Evolutionary conservation across 257 asterid genomes (phyloP).

Genomic region (Rubia yunnanensis): DNA sequence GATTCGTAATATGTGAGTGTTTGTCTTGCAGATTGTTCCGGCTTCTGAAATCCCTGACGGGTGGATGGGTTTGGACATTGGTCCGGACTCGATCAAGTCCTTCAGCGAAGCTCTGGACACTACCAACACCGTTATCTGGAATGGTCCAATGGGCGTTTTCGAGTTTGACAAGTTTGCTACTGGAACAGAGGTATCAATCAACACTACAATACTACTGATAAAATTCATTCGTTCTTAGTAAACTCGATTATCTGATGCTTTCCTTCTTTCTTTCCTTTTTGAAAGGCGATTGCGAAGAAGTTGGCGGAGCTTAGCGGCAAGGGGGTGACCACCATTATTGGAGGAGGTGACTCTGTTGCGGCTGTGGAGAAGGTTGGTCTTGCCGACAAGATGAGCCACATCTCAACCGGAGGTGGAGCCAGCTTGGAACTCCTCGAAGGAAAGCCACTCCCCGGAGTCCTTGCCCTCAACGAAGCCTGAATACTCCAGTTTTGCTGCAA

Average conservation of each 20-base stretch:
- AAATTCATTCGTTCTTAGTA: not conserved
- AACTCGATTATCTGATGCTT: not conserved
- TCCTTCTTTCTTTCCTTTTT: not conserved
- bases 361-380: conserved; percentile 92
- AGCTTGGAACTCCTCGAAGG: conserved; percentile 95
- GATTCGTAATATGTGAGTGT: not conserved
- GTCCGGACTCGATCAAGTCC: conserved; percentile 65
- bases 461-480: conserved; percentile 69
- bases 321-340: conserved; percentile 87
- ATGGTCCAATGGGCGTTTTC: conserved; percentile 89
- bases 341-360: conserved; percentile 95
- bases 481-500: conserved; percentile 12
- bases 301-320: conserved; percentile 82
- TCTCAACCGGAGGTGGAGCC: conserved; percentile 93
- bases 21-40: conserved; percentile 42
- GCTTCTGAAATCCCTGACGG: conserved; percentile 83
- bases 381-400: conserved; percentile 92
- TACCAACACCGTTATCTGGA: conserved; percentile 71
- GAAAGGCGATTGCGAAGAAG: conserved; percentile 69
- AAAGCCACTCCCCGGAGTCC: conserved; percentile 73
- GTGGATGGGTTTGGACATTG: conserved; percentile 88
- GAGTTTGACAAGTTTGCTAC: conserved; percentile 86
- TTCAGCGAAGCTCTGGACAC: conserved; percentile 54
- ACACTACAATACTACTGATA: not conserved
- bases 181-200: conserved; percentile 56